Conservation (phyloP, 441 rosid species). For the Eugenia klotzschiana region DNA sequence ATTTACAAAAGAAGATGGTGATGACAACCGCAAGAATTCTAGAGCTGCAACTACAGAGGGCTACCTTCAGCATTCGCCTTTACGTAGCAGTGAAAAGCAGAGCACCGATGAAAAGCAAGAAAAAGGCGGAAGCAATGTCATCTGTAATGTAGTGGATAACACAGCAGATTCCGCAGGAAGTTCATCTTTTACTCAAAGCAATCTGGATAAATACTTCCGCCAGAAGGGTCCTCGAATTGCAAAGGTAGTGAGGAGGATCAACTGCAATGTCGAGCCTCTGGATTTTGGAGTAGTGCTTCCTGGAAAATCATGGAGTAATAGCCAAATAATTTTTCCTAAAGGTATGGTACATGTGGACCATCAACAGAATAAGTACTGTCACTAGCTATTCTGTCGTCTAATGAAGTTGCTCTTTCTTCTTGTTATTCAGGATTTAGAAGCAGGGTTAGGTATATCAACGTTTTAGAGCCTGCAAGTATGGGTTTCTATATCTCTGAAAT, state of each 20-base stretch:
- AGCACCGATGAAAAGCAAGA: constrained; percentile 26
- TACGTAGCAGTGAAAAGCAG: constrained; percentile 15
- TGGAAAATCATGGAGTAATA: constrained; percentile 82
- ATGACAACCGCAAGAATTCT: constrained; percentile 3
- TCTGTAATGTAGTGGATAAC: constrained; percentile 23
- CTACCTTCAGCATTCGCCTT: constrained; percentile 11
- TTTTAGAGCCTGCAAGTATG: constrained; percentile 71
- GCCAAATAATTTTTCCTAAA: constrained; percentile 82
- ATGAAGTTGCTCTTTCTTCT: neutral
- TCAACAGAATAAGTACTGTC: neutral
- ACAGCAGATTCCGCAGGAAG: constrained; percentile 27
- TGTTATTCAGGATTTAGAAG: constrained; percentile 77
- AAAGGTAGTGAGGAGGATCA: constrained; percentile 94
- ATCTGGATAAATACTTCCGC: constrained; percentile 57
- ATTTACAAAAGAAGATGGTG: constrained; percentile 10
- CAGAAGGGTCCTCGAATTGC: constrained; percentile 99
- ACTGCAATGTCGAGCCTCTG: constrained; percentile 82
- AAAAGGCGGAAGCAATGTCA: constrained; percentile 25
- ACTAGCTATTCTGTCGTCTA: neutral
- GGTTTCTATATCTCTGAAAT: constrained; percentile 83
- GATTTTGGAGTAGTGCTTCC: constrained; percentile 67
- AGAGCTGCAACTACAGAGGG: constrained; percentile 8
- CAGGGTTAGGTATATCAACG: constrained; percentile 66
- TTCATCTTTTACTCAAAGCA: constrained; percentile 57
- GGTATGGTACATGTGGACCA: constrained; percentile 25